Percentiles rank a stretch among this genome's conserved stretches.
Evolutionary conservation across 2,329 filamentous ascomycete genomes (phyloP).

Genomic region (Fusarium subtropicale): DNA sequence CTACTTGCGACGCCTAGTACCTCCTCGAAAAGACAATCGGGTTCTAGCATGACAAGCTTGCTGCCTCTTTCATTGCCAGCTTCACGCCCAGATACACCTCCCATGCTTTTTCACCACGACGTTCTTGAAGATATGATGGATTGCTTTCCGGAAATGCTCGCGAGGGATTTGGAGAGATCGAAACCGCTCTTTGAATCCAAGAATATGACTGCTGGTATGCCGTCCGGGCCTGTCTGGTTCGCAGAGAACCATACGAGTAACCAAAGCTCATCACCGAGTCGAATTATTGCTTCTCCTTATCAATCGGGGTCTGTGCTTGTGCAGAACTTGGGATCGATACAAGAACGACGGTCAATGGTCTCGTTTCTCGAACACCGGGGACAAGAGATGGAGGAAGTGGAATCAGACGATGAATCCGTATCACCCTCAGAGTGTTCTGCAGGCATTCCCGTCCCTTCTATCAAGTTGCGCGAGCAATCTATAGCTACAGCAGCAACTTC

Average conservation of each 20-base stretch:
- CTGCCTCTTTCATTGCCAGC: constrained; percentile 53
- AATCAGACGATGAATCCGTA: constrained; percentile 52
- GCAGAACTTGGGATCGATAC: constrained; percentile 51
- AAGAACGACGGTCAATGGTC: constrained; percentile 53
- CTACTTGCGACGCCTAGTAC: constrained; percentile 35
- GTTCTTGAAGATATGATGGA: constrained; percentile 49
- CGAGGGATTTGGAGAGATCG: constrained; percentile 64
- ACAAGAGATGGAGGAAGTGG: constrained; percentile 36
- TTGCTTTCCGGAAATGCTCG: constrained; percentile 68
- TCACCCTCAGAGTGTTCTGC: constrained; percentile 50
- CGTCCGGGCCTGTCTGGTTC: constrained; percentile 53
- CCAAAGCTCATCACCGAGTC: constrained; percentile 32
- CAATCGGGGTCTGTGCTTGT: constrained; percentile 48
- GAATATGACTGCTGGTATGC: constrained; percentile 65
- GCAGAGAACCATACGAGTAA: constrained; percentile 41
- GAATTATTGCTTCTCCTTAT: constrained; percentile 45
- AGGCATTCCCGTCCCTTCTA: constrained; percentile 50
- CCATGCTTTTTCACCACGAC: constrained; percentile 40
- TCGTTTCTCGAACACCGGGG: constrained; percentile 50
- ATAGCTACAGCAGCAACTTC: constrained; percentile 54
- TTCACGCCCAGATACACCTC: constrained; percentile 43
- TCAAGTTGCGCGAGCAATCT: constrained; percentile 52
- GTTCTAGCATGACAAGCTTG: constrained; percentile 55
- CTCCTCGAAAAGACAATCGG: constrained; percentile 50
- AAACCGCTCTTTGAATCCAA: constrained; percentile 61